These are phyloP conservation scores for Aspergillus saccharolyticus DNA, from an alignment of 495 filamentous ascomycete species.

Conservation along the genomic window DNA sequence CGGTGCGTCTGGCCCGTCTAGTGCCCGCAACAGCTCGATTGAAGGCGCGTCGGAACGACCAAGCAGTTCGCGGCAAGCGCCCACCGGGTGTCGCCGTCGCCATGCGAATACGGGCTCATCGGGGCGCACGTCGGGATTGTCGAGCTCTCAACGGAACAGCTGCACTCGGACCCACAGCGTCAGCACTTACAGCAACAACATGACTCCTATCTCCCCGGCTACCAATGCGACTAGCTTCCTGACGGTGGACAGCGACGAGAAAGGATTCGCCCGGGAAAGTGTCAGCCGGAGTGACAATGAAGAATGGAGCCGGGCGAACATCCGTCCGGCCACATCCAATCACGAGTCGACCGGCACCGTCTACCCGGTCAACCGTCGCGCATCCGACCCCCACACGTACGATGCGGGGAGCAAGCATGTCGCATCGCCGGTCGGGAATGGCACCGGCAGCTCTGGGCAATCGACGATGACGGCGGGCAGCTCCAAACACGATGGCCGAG, in stretches of 20 bases:
- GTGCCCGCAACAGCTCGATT: conserved; percentile 15
- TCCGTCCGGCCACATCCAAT: conserved; percentile 16
- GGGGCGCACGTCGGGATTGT: conserved; percentile 31
- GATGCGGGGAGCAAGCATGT: conserved; percentile 26
- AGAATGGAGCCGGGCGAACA: conserved; percentile 11
- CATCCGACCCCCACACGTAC: conserved; percentile 23
- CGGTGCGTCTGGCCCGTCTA: conserved; percentile 8
- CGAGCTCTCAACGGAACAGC: conserved; percentile 38
- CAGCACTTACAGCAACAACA: conserved; percentile 41
- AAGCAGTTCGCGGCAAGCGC: conserved; percentile 30
- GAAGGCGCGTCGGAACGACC: conserved; percentile 26
- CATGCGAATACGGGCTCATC: conserved; percentile 39
- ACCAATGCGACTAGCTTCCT: conserved; percentile 51
- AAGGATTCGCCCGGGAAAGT: conserved; percentile 28
- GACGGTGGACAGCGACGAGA: conserved; percentile 46
- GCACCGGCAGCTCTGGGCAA: conserved; percentile 26
- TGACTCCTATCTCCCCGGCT: conserved; percentile 43
- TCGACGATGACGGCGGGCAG: conserved; percentile 31
- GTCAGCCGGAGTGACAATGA: conserved; percentile 26
- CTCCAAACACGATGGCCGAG: conserved; percentile 23
- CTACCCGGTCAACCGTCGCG: conserved; percentile 9
- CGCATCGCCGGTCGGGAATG: conserved; percentile 19
- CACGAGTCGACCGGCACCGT: conserved; percentile 8
- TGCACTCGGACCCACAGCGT: conserved; percentile 42
- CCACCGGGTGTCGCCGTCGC: conserved; percentile 22